Conservation (phyloP, 2,329 filamentous ascomycete genomes). For the Fusarium sulawesiense region DNA sequence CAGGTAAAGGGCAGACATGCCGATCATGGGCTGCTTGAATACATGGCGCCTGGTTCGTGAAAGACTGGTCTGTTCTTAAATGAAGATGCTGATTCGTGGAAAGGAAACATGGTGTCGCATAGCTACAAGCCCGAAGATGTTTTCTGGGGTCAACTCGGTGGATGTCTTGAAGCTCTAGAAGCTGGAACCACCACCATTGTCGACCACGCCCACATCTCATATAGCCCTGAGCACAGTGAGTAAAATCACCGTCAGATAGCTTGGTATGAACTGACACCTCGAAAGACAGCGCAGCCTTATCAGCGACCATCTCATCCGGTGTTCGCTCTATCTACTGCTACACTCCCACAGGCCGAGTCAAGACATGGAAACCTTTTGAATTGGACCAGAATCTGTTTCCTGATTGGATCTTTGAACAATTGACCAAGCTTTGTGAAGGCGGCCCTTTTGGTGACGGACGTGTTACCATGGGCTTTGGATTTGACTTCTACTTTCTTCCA, state of each 20-base stretch:
- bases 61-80: accelerated
- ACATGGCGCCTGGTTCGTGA: constrained; percentile 1
- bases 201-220: constrained; percentile 14
- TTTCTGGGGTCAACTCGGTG: constrained; percentile 16
- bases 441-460: background rate
- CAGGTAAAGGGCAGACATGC: constrained; percentile 13
- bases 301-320: constrained; percentile 10
- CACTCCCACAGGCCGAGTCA: background rate
- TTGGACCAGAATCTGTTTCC: background rate
- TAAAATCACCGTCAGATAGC: accelerated
- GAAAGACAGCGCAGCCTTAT: constrained; percentile 3
- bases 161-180: constrained; percentile 9
- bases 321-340: constrained; percentile 19
- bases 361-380: constrained; percentile 11
- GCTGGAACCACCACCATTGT: constrained; percentile 12
- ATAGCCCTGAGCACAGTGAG: constrained; percentile 10
- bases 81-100: accelerated
- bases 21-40: background rate
- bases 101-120: constrained; percentile 11
- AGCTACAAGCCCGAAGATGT: constrained; percentile 8
- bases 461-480: constrained; percentile 17
- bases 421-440: background rate
- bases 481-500: constrained; percentile 15
- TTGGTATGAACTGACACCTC: accelerated
- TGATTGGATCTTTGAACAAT: background rate